Base-by-base conservation (phyloP, 192 early-diverging fungal genomes). In the Rhizoclosmatium globosum region DNA sequence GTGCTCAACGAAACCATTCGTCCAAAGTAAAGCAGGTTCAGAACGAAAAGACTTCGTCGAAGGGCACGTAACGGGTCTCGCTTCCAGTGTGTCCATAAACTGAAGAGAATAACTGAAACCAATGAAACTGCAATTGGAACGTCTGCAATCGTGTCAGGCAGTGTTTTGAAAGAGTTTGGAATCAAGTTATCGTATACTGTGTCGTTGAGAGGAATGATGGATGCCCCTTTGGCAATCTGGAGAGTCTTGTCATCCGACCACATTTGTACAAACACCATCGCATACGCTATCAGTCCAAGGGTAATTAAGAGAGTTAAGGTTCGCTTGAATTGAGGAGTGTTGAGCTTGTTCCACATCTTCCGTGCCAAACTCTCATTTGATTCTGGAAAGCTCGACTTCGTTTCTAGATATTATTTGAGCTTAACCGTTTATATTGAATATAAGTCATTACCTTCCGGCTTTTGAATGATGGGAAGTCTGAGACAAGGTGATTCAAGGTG, bases 221-320 rank as follows among this genome's bases (percentile, higher is more conserved):
- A 45, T 38, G 19, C n/a, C 31, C 68, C 68, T 13, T 47, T 47
- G 2, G 68, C 68, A 45, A 13, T 46, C 7, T 38, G 11, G 46
- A 69, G 68, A 15, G 45, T 69, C 47, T 44, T 13, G 45, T 47
- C 68, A 45, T 69, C 68, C 17, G 17, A 21, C 68, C 68, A 69
- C 47, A 69, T 44, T 47, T 69, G 68, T 39, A 69, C 68, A 0
- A 41, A 17, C 9, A 46, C 68, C 68, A 69, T 69, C 15, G 19
- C 47, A 17, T 46, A 72, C 41, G 21, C 70, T 15, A 72, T 19
- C 50, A 38, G 19, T 17, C 21, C 48, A 39, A 72, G 53, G 9
- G 53, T 56, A n/a, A 56, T 9, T 9, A 9, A 9, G 19, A 56
- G 9, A 9, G 1, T 56, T 9, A 56, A 9, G 53, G 53, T 56